Evolutionary conservation across 257 asterid species (phyloP).

Genomic region (Henckelia pumila): DNA sequence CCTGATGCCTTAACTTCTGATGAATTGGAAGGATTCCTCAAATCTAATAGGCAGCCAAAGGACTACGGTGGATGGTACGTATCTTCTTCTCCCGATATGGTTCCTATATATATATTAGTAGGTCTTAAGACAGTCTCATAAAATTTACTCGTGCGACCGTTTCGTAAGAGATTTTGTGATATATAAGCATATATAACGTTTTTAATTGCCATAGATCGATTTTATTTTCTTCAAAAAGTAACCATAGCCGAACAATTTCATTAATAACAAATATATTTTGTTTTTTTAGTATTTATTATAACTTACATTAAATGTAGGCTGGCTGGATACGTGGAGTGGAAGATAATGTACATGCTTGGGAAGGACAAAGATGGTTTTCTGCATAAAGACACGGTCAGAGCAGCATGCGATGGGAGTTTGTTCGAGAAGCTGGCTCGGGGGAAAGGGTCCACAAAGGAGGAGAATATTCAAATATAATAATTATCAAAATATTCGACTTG

Average conservation of each 20-base stretch:
- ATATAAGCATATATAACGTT: too few species aligned
- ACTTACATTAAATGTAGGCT: constrained; percentile 45
- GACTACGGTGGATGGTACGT: constrained; percentile 86
- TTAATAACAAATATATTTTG: too few species aligned
- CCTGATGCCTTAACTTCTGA: constrained; percentile 49
- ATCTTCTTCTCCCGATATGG: too few species aligned
- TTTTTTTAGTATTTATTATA: too few species aligned
- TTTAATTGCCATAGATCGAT: too few species aligned
- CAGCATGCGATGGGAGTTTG: constrained; percentile 78
- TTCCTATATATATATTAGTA: too few species aligned
- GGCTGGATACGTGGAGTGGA: constrained; percentile 75
- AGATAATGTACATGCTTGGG: constrained; percentile 52
- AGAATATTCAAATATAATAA: background rate
- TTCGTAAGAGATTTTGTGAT: too few species aligned
- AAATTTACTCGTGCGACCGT: too few species aligned
- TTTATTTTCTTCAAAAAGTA: too few species aligned
- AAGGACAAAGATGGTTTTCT: constrained; percentile 68
- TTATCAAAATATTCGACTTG: too few species aligned
- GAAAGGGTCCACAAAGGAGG: constrained; percentile 40
- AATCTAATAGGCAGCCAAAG: constrained; percentile 64
- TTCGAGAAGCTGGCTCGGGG: constrained; percentile 68
- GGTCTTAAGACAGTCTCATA: too few species aligned
- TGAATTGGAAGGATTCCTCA: constrained; percentile 53
- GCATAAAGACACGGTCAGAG: constrained; percentile 52
- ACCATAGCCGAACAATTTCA: too few species aligned